These are phyloP conservation scores for Pachysolen tannophilus DNA, from an alignment of 805 yeast species.

Conservation along the genomic window DNA sequence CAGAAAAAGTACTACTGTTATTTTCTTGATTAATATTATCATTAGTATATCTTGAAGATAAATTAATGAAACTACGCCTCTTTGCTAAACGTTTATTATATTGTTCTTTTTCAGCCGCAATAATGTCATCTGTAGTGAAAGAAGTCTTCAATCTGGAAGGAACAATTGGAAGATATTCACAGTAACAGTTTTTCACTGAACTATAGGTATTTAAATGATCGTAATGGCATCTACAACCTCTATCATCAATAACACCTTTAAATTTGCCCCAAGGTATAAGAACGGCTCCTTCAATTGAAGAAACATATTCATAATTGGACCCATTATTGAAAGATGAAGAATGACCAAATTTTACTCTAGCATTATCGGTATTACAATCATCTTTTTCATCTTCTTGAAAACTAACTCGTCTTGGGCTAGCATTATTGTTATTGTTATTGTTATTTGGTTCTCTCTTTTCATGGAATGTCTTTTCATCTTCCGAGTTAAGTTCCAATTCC, in stretches of 20 bases:
- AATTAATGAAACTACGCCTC: background rate
- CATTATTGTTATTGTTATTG: too few species aligned
- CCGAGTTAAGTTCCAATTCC: too few species aligned
- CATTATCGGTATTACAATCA: too few species aligned
- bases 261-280: conserved; percentile 7
- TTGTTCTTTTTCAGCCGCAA: background rate
- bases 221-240: conserved; percentile 1
- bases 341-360: too few species aligned
- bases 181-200: background rate
- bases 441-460: too few species aligned
- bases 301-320: too few species aligned
- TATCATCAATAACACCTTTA: conserved; percentile 6
- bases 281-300: background rate
- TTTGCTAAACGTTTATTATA: conserved; percentile 3
- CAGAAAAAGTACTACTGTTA: conserved; percentile 1
- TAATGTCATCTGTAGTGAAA: background rate
- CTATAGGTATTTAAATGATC: background rate
- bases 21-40: background rate
- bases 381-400: too few species aligned
- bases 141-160: conserved; percentile 4
- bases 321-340: too few species aligned
- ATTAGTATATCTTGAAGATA: background rate
- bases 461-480: too few species aligned
- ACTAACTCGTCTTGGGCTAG: too few species aligned
- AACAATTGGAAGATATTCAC: conserved; percentile 2